Conservation (phyloP, 768 basidiomycete genomes). For the Mrakia blollopis region DNA sequence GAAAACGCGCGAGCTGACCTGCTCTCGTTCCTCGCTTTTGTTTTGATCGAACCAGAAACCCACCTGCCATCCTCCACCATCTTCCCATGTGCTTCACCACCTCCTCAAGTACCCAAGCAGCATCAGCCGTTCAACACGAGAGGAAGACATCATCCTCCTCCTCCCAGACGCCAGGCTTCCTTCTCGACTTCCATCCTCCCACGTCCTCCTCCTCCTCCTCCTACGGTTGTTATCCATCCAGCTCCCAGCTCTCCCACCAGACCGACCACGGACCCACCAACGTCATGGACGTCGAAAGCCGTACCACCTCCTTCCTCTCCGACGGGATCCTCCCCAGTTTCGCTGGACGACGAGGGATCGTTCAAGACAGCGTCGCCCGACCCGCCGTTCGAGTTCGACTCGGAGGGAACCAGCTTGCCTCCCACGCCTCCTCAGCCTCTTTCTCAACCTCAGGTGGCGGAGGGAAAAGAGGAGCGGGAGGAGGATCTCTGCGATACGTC, state of each 20-base stretch:
- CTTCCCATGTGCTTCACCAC: conserved; percentile 1
- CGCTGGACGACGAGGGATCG: neutral
- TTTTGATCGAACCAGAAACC: neutral
- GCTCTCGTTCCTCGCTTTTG: neutral
- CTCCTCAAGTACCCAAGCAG: neutral
- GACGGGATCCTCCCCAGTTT: neutral
- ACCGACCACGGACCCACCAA: neutral
- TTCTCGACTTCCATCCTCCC: neutral
- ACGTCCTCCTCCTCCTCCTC: neutral
- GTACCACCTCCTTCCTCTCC: neutral
- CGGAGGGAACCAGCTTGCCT: neutral
- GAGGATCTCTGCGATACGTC: neutral
- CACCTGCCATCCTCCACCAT: neutral
- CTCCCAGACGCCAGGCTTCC: neutral
- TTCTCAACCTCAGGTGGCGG: neutral
- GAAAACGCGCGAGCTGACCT: neutral
- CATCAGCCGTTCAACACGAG: neutral
- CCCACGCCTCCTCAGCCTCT: neutral
- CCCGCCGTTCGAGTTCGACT: neutral
- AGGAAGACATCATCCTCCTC: neutral
- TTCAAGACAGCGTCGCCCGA: neutral
- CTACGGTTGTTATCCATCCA: neutral
- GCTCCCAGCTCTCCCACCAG: neutral
- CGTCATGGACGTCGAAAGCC: neutral
- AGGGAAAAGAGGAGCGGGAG: neutral